phyloP scores from a whole-genome alignment of 129 eudicot species.

The Escallonia rubra region DNA sequence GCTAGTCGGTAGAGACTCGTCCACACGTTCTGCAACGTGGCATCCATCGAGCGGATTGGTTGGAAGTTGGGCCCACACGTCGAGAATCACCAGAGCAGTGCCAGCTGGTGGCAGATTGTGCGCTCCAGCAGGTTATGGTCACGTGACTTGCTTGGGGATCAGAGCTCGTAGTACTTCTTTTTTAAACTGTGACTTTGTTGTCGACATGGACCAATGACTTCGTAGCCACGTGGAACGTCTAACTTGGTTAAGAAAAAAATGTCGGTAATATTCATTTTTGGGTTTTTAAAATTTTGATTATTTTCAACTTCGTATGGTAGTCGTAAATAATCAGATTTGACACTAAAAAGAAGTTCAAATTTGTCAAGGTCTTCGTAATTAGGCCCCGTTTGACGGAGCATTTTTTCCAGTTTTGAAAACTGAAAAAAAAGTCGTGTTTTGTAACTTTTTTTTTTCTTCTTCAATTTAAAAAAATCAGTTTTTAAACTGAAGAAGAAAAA shows the following conservation, averaged over 20 bases:
- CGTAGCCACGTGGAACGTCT: conserved; percentile 1
- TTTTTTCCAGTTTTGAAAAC: too few species aligned
- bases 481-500: too few species aligned
- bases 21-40: conserved; percentile 33
- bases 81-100: neutral
- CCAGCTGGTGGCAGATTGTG: conserved; percentile 21
- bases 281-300: too few species aligned
- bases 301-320: too few species aligned
- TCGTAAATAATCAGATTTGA: too few species aligned
- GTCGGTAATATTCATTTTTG: too few species aligned
- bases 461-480: too few species aligned
- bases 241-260: neutral
- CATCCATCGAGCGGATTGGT: conserved; percentile 2
- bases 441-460: too few species aligned
- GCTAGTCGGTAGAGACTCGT: conserved; percentile 25
- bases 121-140: conserved; percentile 17
- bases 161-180: conserved; percentile 16
- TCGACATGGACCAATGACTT: conserved; percentile 8
- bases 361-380: too few species aligned
- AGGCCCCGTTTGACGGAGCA: too few species aligned
- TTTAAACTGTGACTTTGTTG: conserved; percentile 1
- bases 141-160: conserved; percentile 52
- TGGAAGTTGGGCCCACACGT: conserved; percentile 27
- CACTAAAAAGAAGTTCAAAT: too few species aligned
- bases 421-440: too few species aligned